Percentiles rank a stretch among this genome's conserved stretches.
Conservation (phyloP, 1,139 yeast genomes). For the Geotrichum australiense region DNA sequence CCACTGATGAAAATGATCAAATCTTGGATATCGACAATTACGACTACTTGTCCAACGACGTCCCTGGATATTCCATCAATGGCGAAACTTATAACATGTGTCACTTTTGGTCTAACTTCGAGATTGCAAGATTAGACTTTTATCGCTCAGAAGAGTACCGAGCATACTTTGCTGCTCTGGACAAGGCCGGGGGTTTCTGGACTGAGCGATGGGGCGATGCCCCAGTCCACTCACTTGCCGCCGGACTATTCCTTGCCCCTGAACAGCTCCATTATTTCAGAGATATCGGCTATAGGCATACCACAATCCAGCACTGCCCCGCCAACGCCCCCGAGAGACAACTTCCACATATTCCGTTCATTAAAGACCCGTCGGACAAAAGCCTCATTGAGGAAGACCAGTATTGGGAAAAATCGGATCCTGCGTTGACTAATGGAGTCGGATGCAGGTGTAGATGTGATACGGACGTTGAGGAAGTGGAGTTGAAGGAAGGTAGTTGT, state of each 20-base stretch:
- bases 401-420: conserved; percentile 44
- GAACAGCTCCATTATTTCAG: conserved; percentile 78
- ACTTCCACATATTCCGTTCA: conserved; percentile 31
- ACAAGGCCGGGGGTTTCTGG: conserved; percentile 71
- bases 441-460: conserved; percentile 91
- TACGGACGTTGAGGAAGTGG: conserved; percentile 43
- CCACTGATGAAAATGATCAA: conserved; percentile 14
- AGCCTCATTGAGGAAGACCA: conserved; percentile 31
- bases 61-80: conserved; percentile 39
- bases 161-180: conserved; percentile 59
- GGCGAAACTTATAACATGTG: conserved; percentile 69
- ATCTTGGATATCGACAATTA: conserved; percentile 17
- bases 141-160: conserved; percentile 60
- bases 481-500: conserved; percentile 50
- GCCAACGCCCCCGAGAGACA: conserved; percentile 43
- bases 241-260: conserved; percentile 61
- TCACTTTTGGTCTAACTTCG: conserved; percentile 94
- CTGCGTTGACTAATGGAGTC: conserved; percentile 47
- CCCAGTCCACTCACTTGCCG: conserved; percentile 79
- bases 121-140: conserved; percentile 72
- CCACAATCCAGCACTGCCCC: conserved; percentile 80
- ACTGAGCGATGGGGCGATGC: conserved; percentile 96
- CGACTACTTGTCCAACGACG: conserved; percentile 20
- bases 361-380: conserved; percentile 26
- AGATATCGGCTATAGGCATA: conserved; percentile 82